Evolutionary conservation across 2,329 filamentous ascomycete species (phyloP).

Genomic region (Chalaropsis thielavioides): DNA sequence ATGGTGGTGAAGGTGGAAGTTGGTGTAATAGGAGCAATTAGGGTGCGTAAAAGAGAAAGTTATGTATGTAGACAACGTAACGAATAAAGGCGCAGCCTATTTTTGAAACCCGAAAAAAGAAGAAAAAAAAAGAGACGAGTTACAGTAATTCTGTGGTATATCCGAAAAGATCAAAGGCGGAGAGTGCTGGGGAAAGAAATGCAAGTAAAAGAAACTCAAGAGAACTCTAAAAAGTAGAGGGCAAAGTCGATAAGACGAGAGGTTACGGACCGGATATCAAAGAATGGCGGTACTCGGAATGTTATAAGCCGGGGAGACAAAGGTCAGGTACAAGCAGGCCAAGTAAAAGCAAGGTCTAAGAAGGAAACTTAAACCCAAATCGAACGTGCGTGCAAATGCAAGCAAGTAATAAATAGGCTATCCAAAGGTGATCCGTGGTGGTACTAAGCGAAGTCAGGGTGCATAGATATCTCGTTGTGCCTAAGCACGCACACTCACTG

Average conservation of each 20-base stretch:
- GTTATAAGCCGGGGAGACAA: conserved; percentile 1
- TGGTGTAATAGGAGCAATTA: not conserved
- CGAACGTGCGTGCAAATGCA: conserved; percentile 4
- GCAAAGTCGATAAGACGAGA: not conserved
- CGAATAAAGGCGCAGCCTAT: not conserved
- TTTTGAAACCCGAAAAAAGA: too few species aligned
- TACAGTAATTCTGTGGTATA: not conserved
- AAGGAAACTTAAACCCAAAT: conserved; percentile 2
- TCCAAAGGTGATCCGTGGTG: conserved; percentile 3
- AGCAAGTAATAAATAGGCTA: not conserved
- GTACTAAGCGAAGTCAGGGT: conserved; percentile 1
- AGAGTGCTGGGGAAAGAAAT: not conserved
- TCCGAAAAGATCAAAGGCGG: not conserved
- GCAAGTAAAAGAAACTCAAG: not conserved
- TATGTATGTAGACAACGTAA: not conserved
- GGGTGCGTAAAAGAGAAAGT: not conserved
- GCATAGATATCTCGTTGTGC: not conserved
- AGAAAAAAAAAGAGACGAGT: not conserved
- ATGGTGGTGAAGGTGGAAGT: not conserved
- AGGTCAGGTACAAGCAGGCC: not conserved
- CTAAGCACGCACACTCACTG: not conserved
- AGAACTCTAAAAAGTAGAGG: not conserved
- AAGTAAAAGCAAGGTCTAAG: not conserved
- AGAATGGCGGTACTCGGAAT: not conserved
- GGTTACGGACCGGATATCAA: not conserved